phyloP scores from a whole-genome alignment of 2,329 filamentous ascomycete species.

The Grosmannia serpens region DNA sequence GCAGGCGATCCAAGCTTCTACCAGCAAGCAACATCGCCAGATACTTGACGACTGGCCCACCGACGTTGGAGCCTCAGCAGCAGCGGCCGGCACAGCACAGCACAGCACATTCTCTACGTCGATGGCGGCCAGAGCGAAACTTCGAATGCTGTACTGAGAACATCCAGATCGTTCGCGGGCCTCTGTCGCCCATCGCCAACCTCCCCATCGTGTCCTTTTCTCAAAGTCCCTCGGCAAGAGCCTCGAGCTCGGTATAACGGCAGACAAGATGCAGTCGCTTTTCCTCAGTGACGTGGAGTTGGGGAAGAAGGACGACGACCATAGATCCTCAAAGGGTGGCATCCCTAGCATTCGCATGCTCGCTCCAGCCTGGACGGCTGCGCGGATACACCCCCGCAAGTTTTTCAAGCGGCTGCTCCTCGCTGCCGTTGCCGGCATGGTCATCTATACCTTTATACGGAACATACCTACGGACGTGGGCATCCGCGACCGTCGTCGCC shows the following conservation, averaged over 20 bases:
- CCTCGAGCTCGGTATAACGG: neutral
- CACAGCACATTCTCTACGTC: neutral
- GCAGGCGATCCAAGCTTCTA: neutral
- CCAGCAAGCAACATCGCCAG: neutral
- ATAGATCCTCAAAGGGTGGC: constrained; percentile 18
- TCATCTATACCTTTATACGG: constrained; percentile 53
- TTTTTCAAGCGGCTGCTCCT: constrained; percentile 40
- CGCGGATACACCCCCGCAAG: constrained; percentile 32
- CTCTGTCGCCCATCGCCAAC: neutral
- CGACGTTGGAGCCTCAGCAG: neutral
- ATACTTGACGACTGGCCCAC: neutral
- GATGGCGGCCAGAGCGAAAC: neutral
- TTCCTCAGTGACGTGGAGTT: constrained; percentile 43
- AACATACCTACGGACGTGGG: constrained; percentile 43
- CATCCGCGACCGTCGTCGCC: constrained; percentile 25
- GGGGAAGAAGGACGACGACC: constrained; percentile 51
- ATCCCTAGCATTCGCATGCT: neutral
- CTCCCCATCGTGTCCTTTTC: neutral
- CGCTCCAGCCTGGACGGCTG: neutral
- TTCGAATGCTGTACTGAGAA: neutral
- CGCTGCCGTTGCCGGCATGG: constrained; percentile 31
- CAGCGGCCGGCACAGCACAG: neutral
- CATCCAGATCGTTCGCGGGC: neutral
- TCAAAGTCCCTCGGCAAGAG: neutral
- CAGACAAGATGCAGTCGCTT: constrained; percentile 29